Evolutionary conservation across 306 rosid species (phyloP).

Genomic region (Cicer chorassanicum): DNA sequence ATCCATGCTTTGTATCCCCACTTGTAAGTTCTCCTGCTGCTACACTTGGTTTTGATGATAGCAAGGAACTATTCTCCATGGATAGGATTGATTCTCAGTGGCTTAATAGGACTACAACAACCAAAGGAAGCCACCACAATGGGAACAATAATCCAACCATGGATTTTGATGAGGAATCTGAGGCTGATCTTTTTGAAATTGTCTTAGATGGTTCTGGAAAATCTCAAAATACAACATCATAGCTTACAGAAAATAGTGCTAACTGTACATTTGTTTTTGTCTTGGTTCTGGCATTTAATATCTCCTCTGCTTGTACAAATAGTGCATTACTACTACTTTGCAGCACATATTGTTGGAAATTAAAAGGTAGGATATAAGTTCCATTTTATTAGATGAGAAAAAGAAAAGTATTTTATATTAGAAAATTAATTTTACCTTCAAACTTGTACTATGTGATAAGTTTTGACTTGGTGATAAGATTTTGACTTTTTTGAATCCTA

Average conservation of each 20-base stretch:
- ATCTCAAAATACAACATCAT: slow-evolving; percentile 44
- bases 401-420: not conserved
- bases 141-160: slow-evolving; percentile 38
- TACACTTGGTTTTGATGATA: slow-evolving; percentile 73
- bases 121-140: slow-evolving; percentile 57
- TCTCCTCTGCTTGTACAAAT: slow-evolving; percentile 15
- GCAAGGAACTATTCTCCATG: slow-evolving; percentile 95
- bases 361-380: not conserved
- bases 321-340: slow-evolving; percentile 43
- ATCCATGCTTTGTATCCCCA: slow-evolving; percentile 81
- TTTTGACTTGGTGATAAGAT: slow-evolving; percentile 7
- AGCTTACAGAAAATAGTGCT: slow-evolving; percentile 32
- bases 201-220: slow-evolving; percentile 54
- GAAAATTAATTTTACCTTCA: not conserved
- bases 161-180: slow-evolving; percentile 62
- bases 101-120: slow-evolving; percentile 53
- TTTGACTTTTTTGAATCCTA: not conserved
- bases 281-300: slow-evolving; percentile 27
- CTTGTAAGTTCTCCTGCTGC: slow-evolving; percentile 52
- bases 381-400: slow-evolving; percentile 6
- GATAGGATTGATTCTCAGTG: slow-evolving; percentile 86
- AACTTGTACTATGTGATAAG: not conserved
- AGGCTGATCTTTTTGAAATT: slow-evolving; percentile 62
- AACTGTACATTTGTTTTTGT: slow-evolving; percentile 16
- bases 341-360: not conserved